Base-by-base conservation (phyloP, 768 basidiomycete species). In the Pleurotus ostreatus region DNA sequence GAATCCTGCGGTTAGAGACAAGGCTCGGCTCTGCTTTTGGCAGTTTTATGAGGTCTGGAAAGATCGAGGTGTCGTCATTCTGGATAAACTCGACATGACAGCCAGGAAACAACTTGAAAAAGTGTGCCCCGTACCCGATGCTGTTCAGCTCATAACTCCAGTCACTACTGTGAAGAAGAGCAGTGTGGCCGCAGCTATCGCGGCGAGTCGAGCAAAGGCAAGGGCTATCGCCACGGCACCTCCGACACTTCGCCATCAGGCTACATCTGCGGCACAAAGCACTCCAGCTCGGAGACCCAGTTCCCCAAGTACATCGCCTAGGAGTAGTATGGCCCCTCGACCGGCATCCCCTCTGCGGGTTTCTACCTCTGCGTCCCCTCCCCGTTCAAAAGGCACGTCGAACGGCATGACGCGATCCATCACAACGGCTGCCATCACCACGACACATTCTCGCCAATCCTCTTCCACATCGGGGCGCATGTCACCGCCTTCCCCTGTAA, bases 161-260 rank as follows among this genome's bases (percentile, higher is more conserved):
- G 68, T 76, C 2, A 81, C 81, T 6, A 82, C 87, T 13, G 82
- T 81, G 49, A 94, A 93, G 73, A 94, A 94, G 70, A 83, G 82
- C 45, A 92, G 90, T 57, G 76, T 94, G 55, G 87, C 90, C 40
- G 90, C 93, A 7, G 84, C 91, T 20, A 90, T 95, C 63, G 94
- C 94, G 40, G 92, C 94, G 18, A 94, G 89, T 66, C 81, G 93
- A 20, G 91, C 88, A 13, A 95, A 92, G 66, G 90, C 91, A 13
- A 92, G 86, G 64, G 86, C 83, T 18, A 91, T 91, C 58, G 89
- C 92, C 2, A 85, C 78, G 30, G 88, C 90, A 7, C 92, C 92
- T 16, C 92, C 92, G 3, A 81, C 81, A 49, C 75, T 91, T 48
- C 80, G 87, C 52, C 92, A 93, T 67, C 89, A 92, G 66, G 89